phyloP scores from a whole-genome alignment of 495 filamentous ascomycete species.

The Trichoderma virens region DNA sequence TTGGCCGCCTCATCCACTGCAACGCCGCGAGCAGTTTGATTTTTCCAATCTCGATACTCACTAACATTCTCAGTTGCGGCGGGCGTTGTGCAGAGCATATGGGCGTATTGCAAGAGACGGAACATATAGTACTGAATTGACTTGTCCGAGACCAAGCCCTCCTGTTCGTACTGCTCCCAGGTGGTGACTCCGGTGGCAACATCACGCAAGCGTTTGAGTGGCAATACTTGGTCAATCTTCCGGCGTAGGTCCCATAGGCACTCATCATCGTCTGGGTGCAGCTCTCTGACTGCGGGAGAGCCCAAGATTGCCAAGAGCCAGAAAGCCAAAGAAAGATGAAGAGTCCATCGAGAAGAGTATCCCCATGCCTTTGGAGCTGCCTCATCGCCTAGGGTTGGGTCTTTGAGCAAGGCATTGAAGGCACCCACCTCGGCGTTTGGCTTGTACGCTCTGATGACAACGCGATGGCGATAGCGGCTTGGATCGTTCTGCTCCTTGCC shows the following conservation, averaged over 20 bases:
- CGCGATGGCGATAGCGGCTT: not conserved
- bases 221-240: not conserved
- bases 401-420: not conserved
- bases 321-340: not conserved
- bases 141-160: not conserved
- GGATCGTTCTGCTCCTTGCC: not conserved
- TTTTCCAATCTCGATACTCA: not conserved
- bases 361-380: not conserved
- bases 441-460: slow-evolving; percentile 5
- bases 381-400: not conserved
- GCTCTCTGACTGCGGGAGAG: not conserved
- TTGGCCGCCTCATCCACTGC: slow-evolving; percentile 15
- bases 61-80: not conserved
- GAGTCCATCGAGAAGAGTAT: not conserved
- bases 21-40: slow-evolving; percentile 15
- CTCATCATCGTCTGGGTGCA: slow-evolving; percentile 10
- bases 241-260: slow-evolving; percentile 5
- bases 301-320: slow-evolving; percentile 13
- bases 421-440: not conserved
- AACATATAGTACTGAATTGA: not conserved
- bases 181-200: not conserved
- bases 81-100: slow-evolving; percentile 13
- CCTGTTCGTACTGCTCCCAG: slow-evolving; percentile 8
- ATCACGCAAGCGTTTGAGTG: not conserved
- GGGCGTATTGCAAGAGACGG: not conserved